Evolutionary conservation across 2,329 filamentous ascomycete species (phyloP), one percentile per base, ranked within the genome.

Genomic region (Exophiala calicioides): DNA sequence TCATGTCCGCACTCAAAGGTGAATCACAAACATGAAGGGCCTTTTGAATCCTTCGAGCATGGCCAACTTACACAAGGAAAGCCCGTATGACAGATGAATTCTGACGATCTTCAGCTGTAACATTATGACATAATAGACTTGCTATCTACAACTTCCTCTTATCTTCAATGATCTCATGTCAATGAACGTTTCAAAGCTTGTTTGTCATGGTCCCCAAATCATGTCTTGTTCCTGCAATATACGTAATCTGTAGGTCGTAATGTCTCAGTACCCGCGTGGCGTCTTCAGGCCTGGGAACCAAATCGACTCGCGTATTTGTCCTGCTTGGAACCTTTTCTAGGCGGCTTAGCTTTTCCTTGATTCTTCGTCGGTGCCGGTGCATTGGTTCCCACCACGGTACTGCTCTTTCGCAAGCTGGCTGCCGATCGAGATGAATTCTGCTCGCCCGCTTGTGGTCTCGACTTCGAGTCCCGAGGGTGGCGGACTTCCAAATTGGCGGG

Each of bases 291-390:
- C 13, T 44, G 27, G 5, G 36, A 19, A 21, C 26, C 35, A 31
- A 50, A 53, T 13, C 47, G 36, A 13, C 16, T 39, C 18, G 33
- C 21, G 32, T 48, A 53, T 24, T 40, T 44, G 19, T 51, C 51
- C 18, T 46, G 41, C n/a, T 46, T 35, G 13, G 45, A 55, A 0
- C 52, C 50, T 36, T 47, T 53, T 18, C 43, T 44, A 13, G 42
- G 36, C 21, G 35, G 34, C 32, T 36, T 46, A 1, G 35, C 16
- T 9, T 29, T n/a, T 42, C 44, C 36, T 36, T 48, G 38, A 35
- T 13, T 36, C 15, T 45, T 52, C 6, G 44, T 50, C 4, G 51
- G 52, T 6, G 47, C 50, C 8, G 52, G 47, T n/a, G 55, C 52
- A 33, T 47, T 45, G 3, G 46, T 58, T 5, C 50, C 50, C 12